A percentile compares a stretch with the other conserved stretches of the same genome.
phyloP scores from a whole-genome alignment of 1,284 basidiomycete species.

The Phylloboletellus chloephorus region DNA sequence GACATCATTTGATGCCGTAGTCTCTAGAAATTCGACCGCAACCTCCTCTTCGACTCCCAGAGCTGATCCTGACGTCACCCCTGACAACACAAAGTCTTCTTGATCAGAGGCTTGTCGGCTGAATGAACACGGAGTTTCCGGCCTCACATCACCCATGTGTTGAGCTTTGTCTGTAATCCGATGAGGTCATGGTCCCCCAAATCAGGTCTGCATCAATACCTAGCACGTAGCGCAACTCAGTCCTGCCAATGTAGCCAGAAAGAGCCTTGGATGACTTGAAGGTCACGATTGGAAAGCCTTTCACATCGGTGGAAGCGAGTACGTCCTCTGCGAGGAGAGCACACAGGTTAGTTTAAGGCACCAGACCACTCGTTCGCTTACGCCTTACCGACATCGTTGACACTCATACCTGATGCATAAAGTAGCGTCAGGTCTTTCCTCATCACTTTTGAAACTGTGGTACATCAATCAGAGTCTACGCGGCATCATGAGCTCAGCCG shows the following conservation, averaged over 20 bases:
- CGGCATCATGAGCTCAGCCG: conserved; percentile 2
- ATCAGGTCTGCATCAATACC: conserved; percentile 39
- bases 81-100: conserved; percentile 44
- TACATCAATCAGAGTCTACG: conserved; percentile 11
- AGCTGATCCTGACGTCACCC: conserved; percentile 46
- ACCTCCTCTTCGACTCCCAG: conserved; percentile 65
- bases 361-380: background rate
- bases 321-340: conserved; percentile 50
- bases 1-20: conserved; percentile 48
- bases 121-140: conserved; percentile 72
- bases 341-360: conserved; percentile 1
- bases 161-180: conserved; percentile 59
- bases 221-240: conserved; percentile 82
- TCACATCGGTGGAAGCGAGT: conserved; percentile 67
- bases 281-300: conserved; percentile 88
- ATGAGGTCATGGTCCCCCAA: conserved; percentile 2
- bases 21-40: conserved; percentile 55
- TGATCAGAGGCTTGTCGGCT: conserved; percentile 42
- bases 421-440: conserved; percentile 72
- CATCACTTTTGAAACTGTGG: conserved; percentile 85
- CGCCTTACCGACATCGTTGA: conserved; percentile 71
- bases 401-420: conserved; percentile 68
- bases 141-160: conserved; percentile 54
- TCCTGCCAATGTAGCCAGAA: conserved; percentile 84
- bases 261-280: conserved; percentile 51